Percentiles rank a stretch among this genome's conserved stretches.
These are phyloP conservation scores for Colletotrichum tamarilloi DNA, from an alignment of 2,329 filamentous ascomycete genomes.

Conservation along the genomic window DNA sequence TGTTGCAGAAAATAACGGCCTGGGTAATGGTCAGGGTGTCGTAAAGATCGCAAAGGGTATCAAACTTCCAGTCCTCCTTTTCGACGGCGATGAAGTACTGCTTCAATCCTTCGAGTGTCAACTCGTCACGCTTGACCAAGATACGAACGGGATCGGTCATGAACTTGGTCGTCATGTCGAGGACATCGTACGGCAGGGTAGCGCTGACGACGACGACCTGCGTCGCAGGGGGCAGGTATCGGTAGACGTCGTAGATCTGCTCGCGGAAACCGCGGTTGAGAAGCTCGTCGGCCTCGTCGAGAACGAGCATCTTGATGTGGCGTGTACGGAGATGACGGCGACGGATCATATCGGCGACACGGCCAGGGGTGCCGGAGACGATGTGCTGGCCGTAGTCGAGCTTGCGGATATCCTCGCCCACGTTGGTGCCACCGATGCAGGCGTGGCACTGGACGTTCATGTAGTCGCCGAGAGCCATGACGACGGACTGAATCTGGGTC, in stretches of 20 bases:
- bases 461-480: constrained; percentile 99
- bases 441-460: constrained; percentile 99
- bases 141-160: constrained; percentile 99
- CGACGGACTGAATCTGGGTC: constrained; percentile 97
- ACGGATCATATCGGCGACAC: constrained; percentile 78
- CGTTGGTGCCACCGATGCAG: constrained; percentile 97
- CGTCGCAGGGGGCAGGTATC: constrained; percentile 93
- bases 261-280: constrained; percentile 96
- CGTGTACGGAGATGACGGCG: constrained; percentile 67
- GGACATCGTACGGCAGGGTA: constrained; percentile 95
- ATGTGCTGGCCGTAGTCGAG: constrained; percentile 98
- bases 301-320: constrained; percentile 73
- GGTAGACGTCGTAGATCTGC: constrained; percentile 99
- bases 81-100: constrained; percentile 99
- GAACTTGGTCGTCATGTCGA: constrained; percentile 99
- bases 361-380: constrained; percentile 96
- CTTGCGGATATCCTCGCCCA: constrained; percentile 97
- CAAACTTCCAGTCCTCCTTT: constrained; percentile 99
- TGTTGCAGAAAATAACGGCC: constrained; percentile 99
- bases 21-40: constrained; percentile 98
- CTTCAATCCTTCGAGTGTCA: constrained; percentile 97
- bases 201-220: constrained; percentile 99
- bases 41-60: constrained; percentile 98
- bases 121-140: constrained; percentile 97
- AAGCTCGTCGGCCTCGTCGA: constrained; percentile 71